Percentiles rank a stretch among this genome's conserved stretches.
Evolutionary conservation across 352 stramenopile species (phyloP).

Genomic region (Pythium periplocum): DNA sequence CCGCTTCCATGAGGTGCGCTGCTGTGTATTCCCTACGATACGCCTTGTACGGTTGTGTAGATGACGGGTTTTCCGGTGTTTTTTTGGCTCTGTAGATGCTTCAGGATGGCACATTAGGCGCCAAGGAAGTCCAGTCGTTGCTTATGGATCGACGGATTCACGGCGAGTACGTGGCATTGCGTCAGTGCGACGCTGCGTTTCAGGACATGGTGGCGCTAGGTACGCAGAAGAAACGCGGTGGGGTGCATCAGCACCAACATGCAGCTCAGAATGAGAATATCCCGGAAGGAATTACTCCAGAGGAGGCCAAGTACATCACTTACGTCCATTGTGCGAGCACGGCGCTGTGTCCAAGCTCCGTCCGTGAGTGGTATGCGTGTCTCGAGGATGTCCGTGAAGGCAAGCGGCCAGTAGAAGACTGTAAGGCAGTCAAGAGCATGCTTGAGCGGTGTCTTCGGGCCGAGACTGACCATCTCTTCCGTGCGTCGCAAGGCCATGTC

Average conservation of each 20-base stretch:
- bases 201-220: constrained; percentile 34
- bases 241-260: constrained; percentile 5
- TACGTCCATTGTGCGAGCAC: constrained; percentile 57
- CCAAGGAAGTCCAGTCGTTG: constrained; percentile 37
- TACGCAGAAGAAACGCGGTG: constrained; percentile 11
- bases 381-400: constrained; percentile 34
- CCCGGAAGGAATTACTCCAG: constrained; percentile 19
- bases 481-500: constrained; percentile 50
- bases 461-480: constrained; percentile 60
- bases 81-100: constrained; percentile 17
- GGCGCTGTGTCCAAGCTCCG: constrained; percentile 40
- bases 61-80: background rate
- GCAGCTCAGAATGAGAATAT: background rate
- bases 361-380: constrained; percentile 50
- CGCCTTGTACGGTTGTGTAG: too few species aligned
- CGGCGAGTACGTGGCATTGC: constrained; percentile 39
- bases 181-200: constrained; percentile 48
- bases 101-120: constrained; percentile 20
- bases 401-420: constrained; percentile 36
- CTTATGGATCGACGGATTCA: constrained; percentile 29
- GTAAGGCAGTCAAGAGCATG: constrained; percentile 43
- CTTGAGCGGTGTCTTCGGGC: constrained; percentile 72
- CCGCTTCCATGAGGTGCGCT: constrained; percentile 59
- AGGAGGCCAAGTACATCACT: constrained; percentile 48
- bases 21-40: background rate